Percentiles rank a stretch among this genome's conserved stretches.
Conservation (phyloP, 2,329 filamentous ascomycete species). For the Cadophora luteo-olivacea region DNA sequence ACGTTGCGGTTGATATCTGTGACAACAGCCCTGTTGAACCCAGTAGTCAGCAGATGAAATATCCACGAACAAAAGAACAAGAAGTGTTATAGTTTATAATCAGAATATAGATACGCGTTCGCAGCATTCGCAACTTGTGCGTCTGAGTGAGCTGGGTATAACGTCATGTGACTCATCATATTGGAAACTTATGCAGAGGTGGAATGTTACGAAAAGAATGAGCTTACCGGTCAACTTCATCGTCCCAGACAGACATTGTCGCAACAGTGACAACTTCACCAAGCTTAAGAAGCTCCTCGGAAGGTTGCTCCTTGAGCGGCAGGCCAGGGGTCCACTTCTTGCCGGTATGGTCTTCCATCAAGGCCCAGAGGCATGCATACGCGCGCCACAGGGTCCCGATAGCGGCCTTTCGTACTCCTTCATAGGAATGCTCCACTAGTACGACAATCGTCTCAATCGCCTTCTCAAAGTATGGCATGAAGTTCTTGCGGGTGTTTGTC, state of each 20-base stretch:
- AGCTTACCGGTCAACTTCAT: slow-evolving; percentile 93
- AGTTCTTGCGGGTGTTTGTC: slow-evolving; percentile 80
- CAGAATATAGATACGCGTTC: slow-evolving; percentile 73
- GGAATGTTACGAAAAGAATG: slow-evolving; percentile 33
- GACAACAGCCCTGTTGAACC: slow-evolving; percentile 72
- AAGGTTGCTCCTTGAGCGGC: slow-evolving; percentile 81
- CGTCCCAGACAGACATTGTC: slow-evolving; percentile 84
- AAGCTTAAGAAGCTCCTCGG: slow-evolving; percentile 80
- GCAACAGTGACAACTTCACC: slow-evolving; percentile 84
- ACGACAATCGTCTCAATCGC: slow-evolving; percentile 82
- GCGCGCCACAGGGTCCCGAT: slow-evolving; percentile 92
- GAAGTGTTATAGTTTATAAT: slow-evolving; percentile 41
- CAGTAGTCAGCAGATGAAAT: slow-evolving; percentile 50
- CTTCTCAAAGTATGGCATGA: slow-evolving; percentile 86
- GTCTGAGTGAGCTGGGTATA: slow-evolving; percentile 99
- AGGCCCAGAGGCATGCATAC: slow-evolving; percentile 87
- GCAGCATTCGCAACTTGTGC: slow-evolving; percentile 85
- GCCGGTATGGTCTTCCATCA: slow-evolving; percentile 79
- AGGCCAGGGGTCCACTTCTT: slow-evolving; percentile 90
- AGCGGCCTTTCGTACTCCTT: slow-evolving; percentile 91
- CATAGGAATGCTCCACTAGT: slow-evolving; percentile 87
- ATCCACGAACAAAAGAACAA: slow-evolving; percentile 25
- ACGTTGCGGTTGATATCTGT: slow-evolving; percentile 96
- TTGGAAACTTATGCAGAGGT: slow-evolving; percentile 39
- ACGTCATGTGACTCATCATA: slow-evolving; percentile 89